These are phyloP conservation scores for Fragaria vesca DNA, from an alignment of 306 rosid species.

Conservation along the genomic window DNA sequence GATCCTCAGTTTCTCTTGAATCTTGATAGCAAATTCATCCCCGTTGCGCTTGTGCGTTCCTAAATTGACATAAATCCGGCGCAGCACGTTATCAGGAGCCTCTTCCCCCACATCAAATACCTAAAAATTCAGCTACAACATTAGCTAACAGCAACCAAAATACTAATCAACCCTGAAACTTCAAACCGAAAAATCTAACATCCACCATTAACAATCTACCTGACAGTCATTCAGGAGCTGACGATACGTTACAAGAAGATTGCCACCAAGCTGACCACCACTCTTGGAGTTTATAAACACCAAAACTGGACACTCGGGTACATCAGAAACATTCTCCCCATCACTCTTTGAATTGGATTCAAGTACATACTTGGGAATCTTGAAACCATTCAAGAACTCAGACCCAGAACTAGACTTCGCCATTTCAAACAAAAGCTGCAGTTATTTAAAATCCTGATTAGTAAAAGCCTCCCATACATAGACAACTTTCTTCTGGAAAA, in stretches of 20 bases:
- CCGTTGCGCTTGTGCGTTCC: conserved; percentile 54
- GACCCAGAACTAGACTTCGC: conserved; percentile 30
- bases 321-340: conserved; percentile 22
- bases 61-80: conserved; percentile 55
- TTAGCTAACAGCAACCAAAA: background rate
- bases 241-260: conserved; percentile 59
- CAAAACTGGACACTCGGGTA: conserved; percentile 66
- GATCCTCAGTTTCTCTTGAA: conserved; percentile 54
- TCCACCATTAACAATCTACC: conserved; percentile 28
- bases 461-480: background rate
- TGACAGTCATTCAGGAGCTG: conserved; percentile 60
- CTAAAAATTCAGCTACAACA: conserved; percentile 34
- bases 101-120: conserved; percentile 87
- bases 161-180: background rate
- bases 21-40: conserved; percentile 51
- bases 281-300: conserved; percentile 87
- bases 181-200: background rate
- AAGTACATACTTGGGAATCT: conserved; percentile 70
- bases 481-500: background rate
- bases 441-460: background rate
- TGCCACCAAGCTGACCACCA: conserved; percentile 98
- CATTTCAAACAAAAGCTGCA: conserved; percentile 44
- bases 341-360: conserved; percentile 39
- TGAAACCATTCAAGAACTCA: conserved; percentile 44
- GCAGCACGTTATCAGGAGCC: conserved; percentile 72